These are phyloP conservation scores for Solanum boliviense DNA, from an alignment of 257 asterid genomes.

Conservation along the genomic window DNA sequence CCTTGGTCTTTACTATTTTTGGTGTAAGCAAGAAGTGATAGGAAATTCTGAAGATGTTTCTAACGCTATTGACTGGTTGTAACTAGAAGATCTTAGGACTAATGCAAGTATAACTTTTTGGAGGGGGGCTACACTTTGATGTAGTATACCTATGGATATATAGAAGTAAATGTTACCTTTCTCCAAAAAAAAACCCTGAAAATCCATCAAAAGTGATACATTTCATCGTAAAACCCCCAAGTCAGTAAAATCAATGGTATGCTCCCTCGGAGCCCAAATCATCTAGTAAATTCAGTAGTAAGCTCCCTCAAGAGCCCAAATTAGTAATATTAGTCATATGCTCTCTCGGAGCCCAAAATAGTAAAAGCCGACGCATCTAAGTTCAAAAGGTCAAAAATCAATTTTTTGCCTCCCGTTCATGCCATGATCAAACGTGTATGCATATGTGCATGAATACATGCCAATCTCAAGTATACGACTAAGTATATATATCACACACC, in stretches of 20 bases:
- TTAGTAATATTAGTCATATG: neutral
- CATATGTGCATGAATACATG: neutral
- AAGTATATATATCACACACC: neutral
- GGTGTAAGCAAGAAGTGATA: too few species aligned
- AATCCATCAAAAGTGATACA: neutral
- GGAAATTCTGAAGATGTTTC: too few species aligned
- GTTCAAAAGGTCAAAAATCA: neutral
- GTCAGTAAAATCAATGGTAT: neutral
- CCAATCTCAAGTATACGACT: neutral
- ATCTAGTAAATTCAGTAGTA: neutral
- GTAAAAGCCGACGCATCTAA: neutral
- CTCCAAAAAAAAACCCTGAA: too few species aligned
- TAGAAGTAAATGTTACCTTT: too few species aligned
- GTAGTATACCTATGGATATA: too few species aligned
- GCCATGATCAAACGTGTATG: neutral
- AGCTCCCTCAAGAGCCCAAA: neutral
- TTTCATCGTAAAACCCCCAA: neutral
- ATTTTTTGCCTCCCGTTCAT: neutral
- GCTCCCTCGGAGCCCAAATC: neutral
- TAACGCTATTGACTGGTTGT: too few species aligned
- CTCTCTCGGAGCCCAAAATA: neutral
- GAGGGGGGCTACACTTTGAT: too few species aligned
- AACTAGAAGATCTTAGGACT: too few species aligned
- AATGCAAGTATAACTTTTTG: too few species aligned
- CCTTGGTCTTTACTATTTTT: too few species aligned